Base-by-base conservation (phyloP, 768 basidiomycete species). In the Phylloporus sp. region DNA sequence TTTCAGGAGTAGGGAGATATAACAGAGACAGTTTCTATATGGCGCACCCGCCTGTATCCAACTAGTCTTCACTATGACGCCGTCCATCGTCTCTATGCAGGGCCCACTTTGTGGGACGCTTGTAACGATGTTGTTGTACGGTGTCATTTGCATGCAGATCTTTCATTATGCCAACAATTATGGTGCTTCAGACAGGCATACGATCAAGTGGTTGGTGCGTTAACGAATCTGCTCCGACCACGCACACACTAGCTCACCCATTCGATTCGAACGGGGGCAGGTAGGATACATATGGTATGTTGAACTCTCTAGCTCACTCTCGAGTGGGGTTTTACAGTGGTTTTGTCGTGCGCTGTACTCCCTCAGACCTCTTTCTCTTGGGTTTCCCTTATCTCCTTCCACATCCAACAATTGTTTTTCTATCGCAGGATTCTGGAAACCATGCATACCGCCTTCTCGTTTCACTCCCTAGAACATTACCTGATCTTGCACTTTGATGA, bases 131-230 rank as follows among this genome's bases (percentile, higher is more conserved):
- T 9, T 49, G 12, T 45, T 59, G 6, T 59, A 59, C 7, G 50
- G 59, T 5, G 45, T 59, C 10, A 45, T 60, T 28, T 60, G 59
- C 47, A 42, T 57, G 50, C 59, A 60, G 29, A 49, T 47, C 4
- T 60, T 60, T 34, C 44, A 36, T 34, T 60, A 60, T 31, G 45
- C 42, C 22, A 38, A 10, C 5, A 45, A 49, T 11, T 57, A 57
- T 13, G 28, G 29, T 5, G n/a, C 32, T 10, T 44, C 53, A 8
- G 59, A 60, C 28, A 42, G 28, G n/a, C 51, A 29, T 4, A 7
- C 18, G 16, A 22, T 60, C 5, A 53, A 53, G 34, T 53, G 45
- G 36, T 24, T 60, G 59, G 59, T 60, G 52, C 50, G 54, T 60
- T 6, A 10, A 16, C 36, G 15, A 35, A n/a, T 16, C 6, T 26